Evolutionary conservation across 202 grass and related monocot species (phyloP), one percentile per base, ranked within the genome.

Genomic region (Schoenoplectus tabernaemontani): DNA sequence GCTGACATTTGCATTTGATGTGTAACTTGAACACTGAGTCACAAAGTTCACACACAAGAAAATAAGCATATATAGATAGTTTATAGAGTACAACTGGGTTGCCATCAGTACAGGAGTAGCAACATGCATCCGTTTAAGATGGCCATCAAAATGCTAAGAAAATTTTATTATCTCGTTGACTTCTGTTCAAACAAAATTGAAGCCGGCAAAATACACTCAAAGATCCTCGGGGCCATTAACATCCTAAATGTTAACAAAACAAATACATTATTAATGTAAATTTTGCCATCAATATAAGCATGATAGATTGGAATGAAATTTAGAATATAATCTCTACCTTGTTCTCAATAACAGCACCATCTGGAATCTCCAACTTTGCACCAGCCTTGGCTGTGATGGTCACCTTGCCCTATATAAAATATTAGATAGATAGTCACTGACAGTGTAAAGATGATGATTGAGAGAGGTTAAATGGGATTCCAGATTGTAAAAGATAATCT

Each of bases 281-380:
- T 51, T 59, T 44, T 28, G 76, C 50, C 8, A 78, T 1, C 16
- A 73, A 17, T 2, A 11, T 5, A 38, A 2, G 23, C 28, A 42
- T 2, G 5, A 1, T 59, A 75, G 57, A 57, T 20, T 57, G 43
- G 16, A 41, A 53, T 28, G 11, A 5, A 23, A 47, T 48, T 68
- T 24, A 7, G 13, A 33, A 48, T 59, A 23, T 43, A 68, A n/a
- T 54, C 28, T 32, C 34, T 81, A 96, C 96, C 91, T 93, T 93
- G 88, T 96, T 87, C 71, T 96, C 92, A 13, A 99, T 82, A 39
- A 96, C 86, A 68, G 48, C 71, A 43, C 65, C 82, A 54, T 99
- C 92, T 64, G 92, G 90, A 32, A 99, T 87, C 83, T 99, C 89
- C 81, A 93, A 47, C 78, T 93, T 99, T 33, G 82, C 85, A 34